These are phyloP conservation scores for Dendrostoma leiphaemia DNA, from an alignment of 2,329 filamentous ascomycete genomes.

Conservation along the genomic window DNA sequence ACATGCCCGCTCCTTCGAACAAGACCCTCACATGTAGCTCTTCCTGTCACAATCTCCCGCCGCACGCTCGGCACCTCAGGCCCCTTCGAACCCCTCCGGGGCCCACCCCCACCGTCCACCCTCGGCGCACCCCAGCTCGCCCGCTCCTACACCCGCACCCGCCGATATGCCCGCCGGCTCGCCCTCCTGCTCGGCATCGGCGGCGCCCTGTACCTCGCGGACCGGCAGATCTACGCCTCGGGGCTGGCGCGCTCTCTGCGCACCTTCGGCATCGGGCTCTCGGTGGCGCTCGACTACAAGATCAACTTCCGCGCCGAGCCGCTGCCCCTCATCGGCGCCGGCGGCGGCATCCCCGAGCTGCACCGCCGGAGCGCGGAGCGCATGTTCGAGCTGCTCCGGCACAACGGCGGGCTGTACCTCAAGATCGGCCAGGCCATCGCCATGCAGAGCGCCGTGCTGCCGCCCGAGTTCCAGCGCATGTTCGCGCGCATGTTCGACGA, in stretches of 20 bases:
- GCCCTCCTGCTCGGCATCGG: constrained; percentile 58
- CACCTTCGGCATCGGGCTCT: constrained; percentile 76
- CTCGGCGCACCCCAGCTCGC: constrained; percentile 70
- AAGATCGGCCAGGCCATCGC: constrained; percentile 98
- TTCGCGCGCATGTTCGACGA: constrained; percentile 97
- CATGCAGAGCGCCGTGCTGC: constrained; percentile 94
- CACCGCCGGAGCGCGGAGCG: constrained; percentile 82
- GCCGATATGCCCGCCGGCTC: constrained; percentile 76
- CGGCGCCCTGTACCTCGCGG: constrained; percentile 64
- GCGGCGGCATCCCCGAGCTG: constrained; percentile 70
- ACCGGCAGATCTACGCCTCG: constrained; percentile 75
- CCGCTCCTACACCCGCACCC: constrained; percentile 67
- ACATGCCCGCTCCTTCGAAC: constrained; percentile 1
- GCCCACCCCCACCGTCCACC: constrained; percentile 70
- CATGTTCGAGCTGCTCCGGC: constrained; percentile 74
- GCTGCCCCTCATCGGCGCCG: constrained; percentile 39
- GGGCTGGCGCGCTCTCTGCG: constrained; percentile 74
- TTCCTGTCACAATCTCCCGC: neutral
- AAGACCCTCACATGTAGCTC: too few relatives aligned
- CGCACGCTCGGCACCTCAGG: constrained; percentile 18
- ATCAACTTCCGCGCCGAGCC: constrained; percentile 88
- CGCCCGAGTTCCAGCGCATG: constrained; percentile 94
- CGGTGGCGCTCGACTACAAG: constrained; percentile 92
- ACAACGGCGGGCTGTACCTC: constrained; percentile 90
- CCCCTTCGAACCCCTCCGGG: constrained; percentile 61